Conservation (phyloP, 106 monocot species). For the Dendrobium huoshanense region DNA sequence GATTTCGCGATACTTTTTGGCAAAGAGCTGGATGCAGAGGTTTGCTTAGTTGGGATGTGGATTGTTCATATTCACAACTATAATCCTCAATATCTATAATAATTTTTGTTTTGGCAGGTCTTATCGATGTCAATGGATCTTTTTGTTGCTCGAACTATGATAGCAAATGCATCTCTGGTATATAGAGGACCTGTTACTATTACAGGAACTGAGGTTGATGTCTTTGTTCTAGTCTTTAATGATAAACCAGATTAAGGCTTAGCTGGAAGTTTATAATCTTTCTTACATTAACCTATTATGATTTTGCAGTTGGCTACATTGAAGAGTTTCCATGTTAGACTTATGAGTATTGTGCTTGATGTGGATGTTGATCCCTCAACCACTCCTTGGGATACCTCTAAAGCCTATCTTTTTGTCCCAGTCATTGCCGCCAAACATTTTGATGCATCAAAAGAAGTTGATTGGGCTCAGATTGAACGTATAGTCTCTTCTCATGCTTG, state of each 20-base stretch:
- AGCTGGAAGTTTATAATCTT: neutral
- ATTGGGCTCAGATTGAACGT: conserved; percentile 67
- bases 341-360: conserved; percentile 99
- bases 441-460: conserved; percentile 67
- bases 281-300: conserved; percentile 2
- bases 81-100: neutral
- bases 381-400: conserved; percentile 97
- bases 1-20: conserved; percentile 90
- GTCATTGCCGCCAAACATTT: conserved; percentile 25
- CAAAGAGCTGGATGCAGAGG: conserved; percentile 95
- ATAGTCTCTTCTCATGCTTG: conserved; percentile 66
- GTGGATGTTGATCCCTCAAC: conserved; percentile 92
- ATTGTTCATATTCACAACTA: neutral
- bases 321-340: conserved; percentile 93
- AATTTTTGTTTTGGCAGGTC: conserved; percentile 51
- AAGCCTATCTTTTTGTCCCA: conserved; percentile 95
- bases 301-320: conserved; percentile 60
- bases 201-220: conserved; percentile 49
- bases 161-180: conserved; percentile 87
- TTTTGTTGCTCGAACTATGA: conserved; percentile 95
- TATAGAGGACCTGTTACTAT: conserved; percentile 64
- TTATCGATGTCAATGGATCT: conserved; percentile 98
- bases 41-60: conserved; percentile 16
- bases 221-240: neutral
- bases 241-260: neutral